A percentile compares a stretch with the other conserved stretches of the same genome.
phyloP scores from a whole-genome alignment of 2,329 filamentous ascomycete genomes.

The Stemphylium vesicarium region DNA sequence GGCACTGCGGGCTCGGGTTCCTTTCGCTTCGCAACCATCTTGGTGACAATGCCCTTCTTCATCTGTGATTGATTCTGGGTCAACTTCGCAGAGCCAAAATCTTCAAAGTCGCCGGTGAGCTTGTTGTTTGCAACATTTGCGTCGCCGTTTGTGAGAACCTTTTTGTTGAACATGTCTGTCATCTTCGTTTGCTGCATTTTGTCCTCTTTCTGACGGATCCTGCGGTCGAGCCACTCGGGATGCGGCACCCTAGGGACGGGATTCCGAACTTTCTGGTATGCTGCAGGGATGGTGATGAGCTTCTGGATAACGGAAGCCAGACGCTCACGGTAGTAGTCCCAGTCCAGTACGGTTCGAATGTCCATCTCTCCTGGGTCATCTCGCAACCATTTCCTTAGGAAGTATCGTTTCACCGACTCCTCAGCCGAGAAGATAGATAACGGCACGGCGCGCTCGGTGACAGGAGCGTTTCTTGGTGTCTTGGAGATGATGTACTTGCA shows the following conservation, averaged over 20 bases:
- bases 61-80: conserved; percentile 44
- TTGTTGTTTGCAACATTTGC: conserved; percentile 67
- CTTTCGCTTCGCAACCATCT: conserved; percentile 58
- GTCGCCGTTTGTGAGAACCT: conserved; percentile 74
- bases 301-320: conserved; percentile 98
- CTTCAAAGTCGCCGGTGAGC: conserved; percentile 73
- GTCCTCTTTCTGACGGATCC: conserved; percentile 95
- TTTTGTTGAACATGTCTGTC: conserved; percentile 85
- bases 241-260: conserved; percentile 92
- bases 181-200: conserved; percentile 99
- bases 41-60: conserved; percentile 52
- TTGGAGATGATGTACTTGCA: conserved; percentile 99
- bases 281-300: conserved; percentile 96
- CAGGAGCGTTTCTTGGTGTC: conserved; percentile 82
- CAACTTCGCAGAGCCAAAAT: conserved; percentile 71
- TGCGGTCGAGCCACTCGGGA: conserved; percentile 93
- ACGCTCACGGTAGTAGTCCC: conserved; percentile 96
- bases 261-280: conserved; percentile 92
- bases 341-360: conserved; percentile 87
- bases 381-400: conserved; percentile 92
- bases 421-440: conserved; percentile 98
- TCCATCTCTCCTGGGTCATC: conserved; percentile 93
- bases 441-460: conserved; percentile 92
- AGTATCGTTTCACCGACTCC: conserved; percentile 82
- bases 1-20: conserved; percentile 53